Conservation (phyloP, 2,329 filamentous ascomycete genomes). For the Botrytis elliptica region DNA sequence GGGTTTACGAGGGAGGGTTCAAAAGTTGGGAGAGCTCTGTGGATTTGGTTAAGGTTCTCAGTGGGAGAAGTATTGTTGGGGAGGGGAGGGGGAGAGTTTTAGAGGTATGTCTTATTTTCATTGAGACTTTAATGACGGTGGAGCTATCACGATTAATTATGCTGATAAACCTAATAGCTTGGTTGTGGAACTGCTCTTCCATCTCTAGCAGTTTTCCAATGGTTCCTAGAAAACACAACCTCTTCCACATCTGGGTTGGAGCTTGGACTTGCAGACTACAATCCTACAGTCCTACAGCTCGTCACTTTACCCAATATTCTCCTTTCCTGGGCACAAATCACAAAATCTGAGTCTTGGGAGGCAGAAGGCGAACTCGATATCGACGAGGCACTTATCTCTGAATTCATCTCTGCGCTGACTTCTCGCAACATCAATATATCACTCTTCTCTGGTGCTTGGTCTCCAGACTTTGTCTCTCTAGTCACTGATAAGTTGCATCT, state of each 20-base stretch:
- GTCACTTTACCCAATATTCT: conserved; percentile 79
- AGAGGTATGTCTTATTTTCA: conserved; percentile 33
- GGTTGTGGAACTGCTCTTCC: conserved; percentile 78
- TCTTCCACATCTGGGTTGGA: conserved; percentile 42
- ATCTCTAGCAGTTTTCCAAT: conserved; percentile 68
- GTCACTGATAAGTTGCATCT: conserved; percentile 41
- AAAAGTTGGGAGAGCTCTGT: conserved; percentile 89
- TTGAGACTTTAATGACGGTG: background rate
- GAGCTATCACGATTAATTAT: background rate
- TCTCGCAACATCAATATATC: conserved; percentile 54
- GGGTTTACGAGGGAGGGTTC: conserved; percentile 83
- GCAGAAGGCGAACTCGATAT: conserved; percentile 39
- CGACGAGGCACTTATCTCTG: conserved; percentile 49
- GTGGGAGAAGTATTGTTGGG: conserved; percentile 11
- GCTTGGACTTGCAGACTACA: conserved; percentile 76
- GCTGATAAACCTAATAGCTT: conserved; percentile 49
- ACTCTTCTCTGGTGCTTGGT: conserved; percentile 77
- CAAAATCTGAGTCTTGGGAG: conserved; percentile 30
- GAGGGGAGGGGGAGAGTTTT: conserved; percentile 30
- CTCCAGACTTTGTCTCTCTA: conserved; percentile 59
- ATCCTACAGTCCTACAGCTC: conserved; percentile 71
- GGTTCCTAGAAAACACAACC: conserved; percentile 41
- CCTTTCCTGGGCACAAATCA: conserved; percentile 56
- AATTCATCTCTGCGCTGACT: conserved; percentile 57
- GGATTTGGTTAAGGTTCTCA: conserved; percentile 66